Evolutionary conservation across 176 grass and related monocot genomes (phyloP).

Genomic region (Hordeum vulgare): DNA sequence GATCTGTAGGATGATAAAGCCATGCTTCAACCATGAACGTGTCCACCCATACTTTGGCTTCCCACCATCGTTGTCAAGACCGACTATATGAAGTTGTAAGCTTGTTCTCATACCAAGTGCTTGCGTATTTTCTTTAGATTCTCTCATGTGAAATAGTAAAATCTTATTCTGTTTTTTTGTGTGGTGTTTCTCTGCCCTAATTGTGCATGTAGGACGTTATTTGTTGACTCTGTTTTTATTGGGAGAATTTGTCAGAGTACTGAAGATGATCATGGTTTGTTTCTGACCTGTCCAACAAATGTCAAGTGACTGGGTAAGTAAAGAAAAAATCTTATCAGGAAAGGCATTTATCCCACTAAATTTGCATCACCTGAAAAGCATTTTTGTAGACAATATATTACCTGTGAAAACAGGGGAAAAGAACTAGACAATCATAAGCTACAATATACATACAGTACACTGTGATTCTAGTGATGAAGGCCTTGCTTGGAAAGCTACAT

Average conservation of each 20-base stretch:
- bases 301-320: neutral
- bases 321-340: neutral
- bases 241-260: neutral
- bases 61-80: neutral
- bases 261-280: neutral
- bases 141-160: neutral
- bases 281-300: neutral
- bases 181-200: neutral
- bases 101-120: neutral
- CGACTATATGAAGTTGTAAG: conserved; percentile 26
- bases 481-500: neutral
- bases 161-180: neutral
- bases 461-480: neutral
- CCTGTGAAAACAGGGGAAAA: neutral
- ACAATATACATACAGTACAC: neutral
- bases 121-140: neutral
- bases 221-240: neutral
- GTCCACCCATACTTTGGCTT: neutral
- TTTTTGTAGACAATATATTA: neutral
- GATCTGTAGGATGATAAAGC: neutral
- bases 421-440: neutral
- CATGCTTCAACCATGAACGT: neutral
- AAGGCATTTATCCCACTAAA: neutral
- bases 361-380: neutral
- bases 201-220: neutral